Evolutionary conservation across 2,329 filamentous ascomycete species (phyloP).

Genomic region (Calonectria crousiana): DNA sequence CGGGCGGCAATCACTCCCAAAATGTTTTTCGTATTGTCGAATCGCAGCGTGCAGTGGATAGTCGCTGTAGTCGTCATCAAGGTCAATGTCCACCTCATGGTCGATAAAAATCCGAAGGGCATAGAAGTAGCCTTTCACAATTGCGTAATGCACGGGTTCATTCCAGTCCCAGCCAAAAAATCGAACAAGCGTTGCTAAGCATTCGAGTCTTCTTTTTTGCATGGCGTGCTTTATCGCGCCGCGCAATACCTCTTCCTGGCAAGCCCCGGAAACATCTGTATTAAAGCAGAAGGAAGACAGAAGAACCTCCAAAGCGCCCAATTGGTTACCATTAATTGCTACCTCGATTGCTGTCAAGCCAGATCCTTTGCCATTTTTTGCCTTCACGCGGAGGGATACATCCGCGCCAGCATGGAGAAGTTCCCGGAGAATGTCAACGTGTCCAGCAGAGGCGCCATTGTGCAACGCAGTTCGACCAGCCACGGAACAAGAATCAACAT

Average conservation of each 20-base stretch:
- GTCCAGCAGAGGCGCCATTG: neutral
- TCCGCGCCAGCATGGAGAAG: neutral
- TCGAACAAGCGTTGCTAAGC: neutral
- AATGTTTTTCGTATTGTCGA: neutral
- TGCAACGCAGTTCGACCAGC: neutral
- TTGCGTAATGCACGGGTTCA: neutral
- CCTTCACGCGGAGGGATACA: neutral
- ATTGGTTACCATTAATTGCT: neutral
- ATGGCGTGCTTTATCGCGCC: neutral
- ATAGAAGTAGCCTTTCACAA: neutral
- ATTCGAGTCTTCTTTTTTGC: neutral
- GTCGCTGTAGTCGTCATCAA: neutral
- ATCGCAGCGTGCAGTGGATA: neutral
- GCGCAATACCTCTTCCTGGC: neutral
- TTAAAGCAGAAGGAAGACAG: neutral
- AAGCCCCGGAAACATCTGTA: neutral
- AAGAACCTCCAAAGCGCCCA: neutral
- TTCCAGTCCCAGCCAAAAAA: neutral
- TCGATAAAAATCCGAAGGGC: conserved; percentile 1
- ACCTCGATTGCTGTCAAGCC: neutral
- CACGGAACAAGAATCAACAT: neutral
- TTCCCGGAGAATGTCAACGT: neutral
- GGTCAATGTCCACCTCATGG: neutral
- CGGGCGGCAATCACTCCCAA: neutral
- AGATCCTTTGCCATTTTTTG: neutral